Base-by-base conservation (phyloP, 345 rosid genomes). In the Punica granatum region DNA sequence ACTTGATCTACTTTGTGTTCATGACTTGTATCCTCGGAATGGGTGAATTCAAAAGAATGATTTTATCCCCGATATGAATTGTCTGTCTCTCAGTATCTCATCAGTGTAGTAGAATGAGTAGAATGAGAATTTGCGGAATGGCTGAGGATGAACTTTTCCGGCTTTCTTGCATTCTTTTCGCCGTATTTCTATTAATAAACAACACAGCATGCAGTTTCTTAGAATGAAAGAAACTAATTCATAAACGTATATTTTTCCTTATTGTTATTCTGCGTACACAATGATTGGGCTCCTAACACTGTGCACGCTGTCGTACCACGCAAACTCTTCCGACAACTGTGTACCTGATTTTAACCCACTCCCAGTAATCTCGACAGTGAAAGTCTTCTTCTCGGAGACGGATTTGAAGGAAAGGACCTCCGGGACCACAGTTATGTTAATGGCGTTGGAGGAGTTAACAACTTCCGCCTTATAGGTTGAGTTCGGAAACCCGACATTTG, bases 211-310 rank as follows among this genome's bases (percentile, higher is more conserved):
- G 37, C 34, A 46, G 13, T 19, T n/a, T n/a, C n/a, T n/a, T n/a
- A n/a, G n/a, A n/a, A n/a, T n/a, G n/a, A n/a, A n/a, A n/a, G n/a
- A n/a, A n/a, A n/a, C n/a, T n/a, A n/a, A n/a, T n/a, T n/a, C n/a
- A n/a, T n/a, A n/a, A n/a, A n/a, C n/a, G n/a, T n/a, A n/a, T n/a
- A n/a, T n/a, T n/a, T n/a, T n/a, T n/a, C n/a, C n/a, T n/a, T n/a
- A n/a, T n/a, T n/a, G n/a, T n/a, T n/a, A n/a, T n/a, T n/a, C n/a
- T n/a, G n/a, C n/a, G 33, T 26, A 60, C 46, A 71, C 51, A 44
- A 70, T 26, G 46, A 67, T 70, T 0, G 72, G 74, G 39, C 68
- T 75, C 66, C 75, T 71, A 16, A 70, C 78, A 18, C 2, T 35
- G 15, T 60, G 67, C 36, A 0, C 21, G 15, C 76, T 70, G 15